Percentiles rank a stretch among this genome's conserved stretches.
Evolutionary conservation across 192 early-diverging fungal species (phyloP).

Genomic region (Haplosporangium gracile): DNA sequence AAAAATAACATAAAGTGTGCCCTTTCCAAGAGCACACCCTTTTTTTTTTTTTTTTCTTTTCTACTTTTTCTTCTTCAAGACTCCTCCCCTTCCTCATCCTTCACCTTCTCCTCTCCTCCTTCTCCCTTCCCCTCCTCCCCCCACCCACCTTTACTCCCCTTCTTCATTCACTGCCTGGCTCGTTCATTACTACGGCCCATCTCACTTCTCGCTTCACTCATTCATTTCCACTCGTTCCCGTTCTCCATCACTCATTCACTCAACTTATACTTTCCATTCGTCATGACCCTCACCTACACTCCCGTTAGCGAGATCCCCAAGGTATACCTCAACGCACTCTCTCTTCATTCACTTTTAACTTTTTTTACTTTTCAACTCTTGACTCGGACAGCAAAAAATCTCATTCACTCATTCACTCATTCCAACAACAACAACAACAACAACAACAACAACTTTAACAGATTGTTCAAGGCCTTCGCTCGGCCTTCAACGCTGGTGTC

Average conservation of each 20-base stretch:
- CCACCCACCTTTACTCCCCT: background rate
- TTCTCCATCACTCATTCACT: background rate
- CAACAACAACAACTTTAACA: conserved; percentile 9
- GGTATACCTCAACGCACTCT: conserved; percentile 3
- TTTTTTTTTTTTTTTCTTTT: conserved; percentile 2
- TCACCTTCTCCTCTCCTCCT: background rate
- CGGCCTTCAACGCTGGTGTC: conserved; percentile 52
- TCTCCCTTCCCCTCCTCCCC: background rate
- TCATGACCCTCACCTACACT: conserved; percentile 40
- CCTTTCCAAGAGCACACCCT: background rate
- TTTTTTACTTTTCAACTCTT: background rate
- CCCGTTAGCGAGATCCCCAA: conserved; percentile 48
- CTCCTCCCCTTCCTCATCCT: background rate
- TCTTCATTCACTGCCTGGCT: background rate
- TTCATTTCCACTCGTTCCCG: background rate
- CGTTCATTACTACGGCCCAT: conserved; percentile 37
- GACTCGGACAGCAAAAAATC: background rate
- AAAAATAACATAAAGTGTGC: background rate
- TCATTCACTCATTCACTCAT: background rate
- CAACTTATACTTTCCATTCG: background rate
- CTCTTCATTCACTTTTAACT: background rate
- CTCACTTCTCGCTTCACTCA: background rate
- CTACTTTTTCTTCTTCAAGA: background rate
- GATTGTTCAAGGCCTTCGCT: conserved; percentile 58
- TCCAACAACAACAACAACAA: background rate